Percentiles rank a stretch among this genome's conserved stretches.
Conservation (phyloP, 2,329 filamentous ascomycete species). For the Xylaria sp. region DNA sequence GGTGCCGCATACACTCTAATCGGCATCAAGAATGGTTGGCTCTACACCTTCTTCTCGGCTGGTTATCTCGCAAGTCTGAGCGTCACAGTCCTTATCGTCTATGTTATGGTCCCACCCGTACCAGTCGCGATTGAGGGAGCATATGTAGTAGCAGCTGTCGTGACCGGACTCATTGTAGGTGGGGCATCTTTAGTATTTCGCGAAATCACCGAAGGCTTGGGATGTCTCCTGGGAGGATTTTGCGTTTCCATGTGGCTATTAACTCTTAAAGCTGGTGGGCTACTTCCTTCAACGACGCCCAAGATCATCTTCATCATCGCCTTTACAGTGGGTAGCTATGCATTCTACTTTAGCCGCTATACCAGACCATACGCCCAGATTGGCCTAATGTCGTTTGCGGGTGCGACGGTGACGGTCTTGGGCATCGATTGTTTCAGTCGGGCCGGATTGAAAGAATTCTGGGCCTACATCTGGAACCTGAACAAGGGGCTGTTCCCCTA, state of each 20-base stretch:
- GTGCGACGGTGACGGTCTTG: conserved; percentile 77
- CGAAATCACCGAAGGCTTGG: conserved; percentile 81
- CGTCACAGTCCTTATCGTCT: conserved; percentile 82
- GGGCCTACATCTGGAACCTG: conserved; percentile 87
- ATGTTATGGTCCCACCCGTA: conserved; percentile 83
- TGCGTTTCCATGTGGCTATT: conserved; percentile 91
- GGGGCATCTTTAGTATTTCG: conserved; percentile 77
- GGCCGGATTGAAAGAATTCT: conserved; percentile 95
- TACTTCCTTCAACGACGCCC: conserved; percentile 66
- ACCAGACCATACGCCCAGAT: conserved; percentile 83
- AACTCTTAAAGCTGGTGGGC: conserved; percentile 74
- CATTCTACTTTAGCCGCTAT: conserved; percentile 77
- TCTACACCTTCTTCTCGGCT: conserved; percentile 81
- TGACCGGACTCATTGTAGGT: conserved; percentile 77
- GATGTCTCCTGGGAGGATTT: conserved; percentile 86
- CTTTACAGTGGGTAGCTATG: conserved; percentile 71
- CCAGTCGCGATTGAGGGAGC: conserved; percentile 79
- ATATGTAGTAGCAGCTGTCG: conserved; percentile 78
- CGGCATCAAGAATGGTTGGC: conserved; percentile 80
- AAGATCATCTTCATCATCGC: conserved; percentile 78
- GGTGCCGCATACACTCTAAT: conserved; percentile 76
- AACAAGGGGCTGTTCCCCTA: conserved; percentile 83
- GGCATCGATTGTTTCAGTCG: conserved; percentile 90
- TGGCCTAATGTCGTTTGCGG: conserved; percentile 76
- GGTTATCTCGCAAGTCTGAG: conserved; percentile 75